phyloP scores from a whole-genome alignment of 805 yeast species.

The Candida xyloterini region DNA sequence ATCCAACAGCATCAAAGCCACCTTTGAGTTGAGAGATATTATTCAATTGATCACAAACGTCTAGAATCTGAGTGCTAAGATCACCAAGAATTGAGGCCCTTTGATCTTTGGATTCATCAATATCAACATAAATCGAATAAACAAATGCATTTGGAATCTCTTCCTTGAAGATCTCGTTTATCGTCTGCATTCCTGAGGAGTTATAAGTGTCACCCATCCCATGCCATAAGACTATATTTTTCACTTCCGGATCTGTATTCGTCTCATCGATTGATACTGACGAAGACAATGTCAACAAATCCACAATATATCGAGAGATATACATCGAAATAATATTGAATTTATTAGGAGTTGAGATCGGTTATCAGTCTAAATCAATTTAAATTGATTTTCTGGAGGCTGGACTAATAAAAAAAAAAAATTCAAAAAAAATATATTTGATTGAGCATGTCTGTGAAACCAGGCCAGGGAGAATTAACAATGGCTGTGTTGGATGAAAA shows the following conservation, averaged over 20 bases:
- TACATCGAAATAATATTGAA: not conserved
- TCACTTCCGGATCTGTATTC: not conserved
- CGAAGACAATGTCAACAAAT: not conserved
- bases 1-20: slow-evolving; percentile 75
- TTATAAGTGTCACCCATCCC: slow-evolving; percentile 78
- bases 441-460: too few species aligned
- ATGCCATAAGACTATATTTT: slow-evolving; percentile 67
- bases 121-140: slow-evolving; percentile 52
- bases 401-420: not conserved
- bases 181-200: slow-evolving; percentile 54
- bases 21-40: slow-evolving; percentile 41
- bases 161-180: slow-evolving; percentile 39
- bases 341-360: too few species aligned
- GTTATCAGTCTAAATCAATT: too few species aligned
- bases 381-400: too few species aligned
- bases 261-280: not conserved
- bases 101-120: slow-evolving; percentile 51
- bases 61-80: slow-evolving; percentile 50
- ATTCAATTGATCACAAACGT: slow-evolving; percentile 54
- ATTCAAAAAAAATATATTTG: not conserved
- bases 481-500: slow-evolving; percentile 13
- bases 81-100: slow-evolving; percentile 57
- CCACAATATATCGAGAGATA: not conserved
- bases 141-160: slow-evolving; percentile 49
- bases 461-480: not conserved